Evolutionary conservation across 257 asterid species (phyloP).

Genomic region (Haberlea rhodopensis): DNA sequence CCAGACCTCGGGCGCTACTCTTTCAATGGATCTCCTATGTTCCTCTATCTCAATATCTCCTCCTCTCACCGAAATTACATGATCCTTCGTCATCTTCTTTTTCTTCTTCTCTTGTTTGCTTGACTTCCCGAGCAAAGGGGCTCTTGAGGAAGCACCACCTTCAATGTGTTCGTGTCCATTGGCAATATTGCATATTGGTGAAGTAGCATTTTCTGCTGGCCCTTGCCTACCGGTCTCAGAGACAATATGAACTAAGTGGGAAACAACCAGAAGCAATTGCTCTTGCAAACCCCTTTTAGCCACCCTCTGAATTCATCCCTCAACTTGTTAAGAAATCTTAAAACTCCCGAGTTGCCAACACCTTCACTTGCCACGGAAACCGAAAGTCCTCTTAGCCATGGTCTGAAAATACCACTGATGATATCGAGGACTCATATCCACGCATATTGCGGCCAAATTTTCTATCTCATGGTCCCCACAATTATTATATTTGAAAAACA

Average conservation of each 20-base stretch:
- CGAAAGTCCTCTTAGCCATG: constrained; percentile 40
- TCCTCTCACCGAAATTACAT: constrained; percentile 32
- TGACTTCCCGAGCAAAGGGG: constrained; percentile 62
- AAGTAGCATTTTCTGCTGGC: constrained; percentile 32
- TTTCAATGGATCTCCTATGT: constrained; percentile 41
- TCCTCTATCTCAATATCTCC: constrained; percentile 51
- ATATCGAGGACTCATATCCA: constrained; percentile 64
- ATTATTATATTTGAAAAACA: constrained; percentile 41
- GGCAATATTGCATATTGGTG: constrained; percentile 24
- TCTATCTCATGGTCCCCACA: constrained; percentile 50
- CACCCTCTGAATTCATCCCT: constrained; percentile 53
- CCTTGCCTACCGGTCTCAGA: constrained; percentile 25
- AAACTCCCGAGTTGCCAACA: constrained; percentile 37
- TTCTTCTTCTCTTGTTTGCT: constrained; percentile 57
- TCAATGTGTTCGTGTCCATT: constrained; percentile 35
- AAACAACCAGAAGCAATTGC: constrained; percentile 46
- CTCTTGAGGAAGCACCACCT: constrained; percentile 44
- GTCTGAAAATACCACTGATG: constrained; percentile 77
- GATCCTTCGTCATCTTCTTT: constrained; percentile 34
- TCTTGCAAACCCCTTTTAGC: constrained; percentile 47
- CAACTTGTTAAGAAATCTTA: constrained; percentile 46
- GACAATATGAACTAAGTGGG: constrained; percentile 35
- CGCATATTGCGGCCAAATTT: constrained; percentile 54
- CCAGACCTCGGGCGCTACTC: constrained; percentile 29
- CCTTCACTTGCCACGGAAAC: constrained; percentile 54